Conservation (phyloP, 2,329 filamentous ascomycete species). For the Nakataea oryzae region DNA sequence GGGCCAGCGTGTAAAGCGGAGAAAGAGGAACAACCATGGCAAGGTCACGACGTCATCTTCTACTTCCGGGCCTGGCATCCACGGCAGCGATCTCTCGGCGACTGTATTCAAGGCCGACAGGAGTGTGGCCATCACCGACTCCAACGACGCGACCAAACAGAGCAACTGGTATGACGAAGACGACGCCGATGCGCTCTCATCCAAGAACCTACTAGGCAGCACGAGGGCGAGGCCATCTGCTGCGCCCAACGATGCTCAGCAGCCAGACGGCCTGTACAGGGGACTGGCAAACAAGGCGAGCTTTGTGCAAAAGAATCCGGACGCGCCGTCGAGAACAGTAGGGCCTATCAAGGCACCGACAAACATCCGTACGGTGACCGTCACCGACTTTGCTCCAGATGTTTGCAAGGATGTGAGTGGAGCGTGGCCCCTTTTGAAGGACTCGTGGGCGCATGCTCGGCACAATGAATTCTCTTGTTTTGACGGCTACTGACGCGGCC, state of each 20-base stretch:
- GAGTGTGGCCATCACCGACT: conserved; percentile 48
- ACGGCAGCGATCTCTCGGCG: conserved; percentile 32
- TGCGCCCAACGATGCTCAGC: conserved; percentile 14
- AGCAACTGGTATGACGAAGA: conserved; percentile 83
- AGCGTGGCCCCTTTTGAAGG: background rate
- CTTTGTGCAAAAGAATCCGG: conserved; percentile 73
- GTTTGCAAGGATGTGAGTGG: conserved; percentile 70
- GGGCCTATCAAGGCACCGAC: conserved; percentile 82
- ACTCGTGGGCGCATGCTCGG: too few species aligned
- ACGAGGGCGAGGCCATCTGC: conserved; percentile 29
- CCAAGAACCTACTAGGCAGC: conserved; percentile 48
- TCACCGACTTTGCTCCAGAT: conserved; percentile 84
- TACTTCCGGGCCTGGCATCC: conserved; percentile 28
- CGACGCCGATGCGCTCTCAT: conserved; percentile 31
- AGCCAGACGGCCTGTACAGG: conserved; percentile 61
- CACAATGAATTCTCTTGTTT: background rate
- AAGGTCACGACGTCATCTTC: conserved; percentile 57
- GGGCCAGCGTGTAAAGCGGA: conserved; percentile 68
- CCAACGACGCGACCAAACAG: conserved; percentile 82
- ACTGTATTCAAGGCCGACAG: conserved; percentile 52
- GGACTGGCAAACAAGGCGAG: conserved; percentile 61
- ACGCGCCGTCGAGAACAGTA: conserved; percentile 58
- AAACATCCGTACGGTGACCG: conserved; percentile 82
- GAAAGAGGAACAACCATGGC: conserved; percentile 49
- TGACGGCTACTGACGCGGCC: background rate